These are phyloP conservation scores for Skeletonema grethae DNA, from an alignment of 108 stramenopile genomes.

Conservation along the genomic window DNA sequence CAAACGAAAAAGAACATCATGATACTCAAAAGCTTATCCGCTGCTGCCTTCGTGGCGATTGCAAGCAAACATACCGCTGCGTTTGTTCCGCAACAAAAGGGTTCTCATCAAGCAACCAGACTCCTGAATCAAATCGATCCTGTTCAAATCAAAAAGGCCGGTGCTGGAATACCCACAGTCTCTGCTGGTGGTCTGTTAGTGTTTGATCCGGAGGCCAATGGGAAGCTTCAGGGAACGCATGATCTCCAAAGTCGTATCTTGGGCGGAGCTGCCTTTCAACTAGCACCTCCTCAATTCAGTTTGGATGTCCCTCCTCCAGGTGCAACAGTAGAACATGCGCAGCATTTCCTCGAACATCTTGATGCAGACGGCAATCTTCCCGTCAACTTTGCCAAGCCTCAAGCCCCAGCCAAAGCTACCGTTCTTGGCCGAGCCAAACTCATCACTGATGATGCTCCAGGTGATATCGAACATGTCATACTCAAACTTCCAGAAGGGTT, in stretches of 20 bases:
- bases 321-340: constrained; percentile 46
- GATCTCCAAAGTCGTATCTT: constrained; percentile 43
- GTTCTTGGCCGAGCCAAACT: constrained; percentile 68
- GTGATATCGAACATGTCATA: constrained; percentile 85
- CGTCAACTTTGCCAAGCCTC: constrained; percentile 72
- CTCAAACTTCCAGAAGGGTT: constrained; percentile 71
- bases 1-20: neutral
- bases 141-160: constrained; percentile 20
- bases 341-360: constrained; percentile 85
- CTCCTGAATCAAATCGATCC: neutral
- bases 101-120: neutral
- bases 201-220: constrained; percentile 72
- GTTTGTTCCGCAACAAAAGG: neutral
- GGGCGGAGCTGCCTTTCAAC: constrained; percentile 5
- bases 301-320: constrained; percentile 30
- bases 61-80: constrained; percentile 1
- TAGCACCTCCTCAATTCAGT: constrained; percentile 27
- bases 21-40: constrained; percentile 6
- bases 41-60: neutral
- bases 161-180: constrained; percentile 53
- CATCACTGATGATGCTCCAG: constrained; percentile 78
- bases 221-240: constrained; percentile 59
- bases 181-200: constrained; percentile 44
- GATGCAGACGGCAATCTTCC: constrained; percentile 60
- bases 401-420: constrained; percentile 65